These are phyloP conservation scores for Arxiozyma bovina DNA, from an alignment of 1,139 yeast species.

Conservation along the genomic window DNA sequence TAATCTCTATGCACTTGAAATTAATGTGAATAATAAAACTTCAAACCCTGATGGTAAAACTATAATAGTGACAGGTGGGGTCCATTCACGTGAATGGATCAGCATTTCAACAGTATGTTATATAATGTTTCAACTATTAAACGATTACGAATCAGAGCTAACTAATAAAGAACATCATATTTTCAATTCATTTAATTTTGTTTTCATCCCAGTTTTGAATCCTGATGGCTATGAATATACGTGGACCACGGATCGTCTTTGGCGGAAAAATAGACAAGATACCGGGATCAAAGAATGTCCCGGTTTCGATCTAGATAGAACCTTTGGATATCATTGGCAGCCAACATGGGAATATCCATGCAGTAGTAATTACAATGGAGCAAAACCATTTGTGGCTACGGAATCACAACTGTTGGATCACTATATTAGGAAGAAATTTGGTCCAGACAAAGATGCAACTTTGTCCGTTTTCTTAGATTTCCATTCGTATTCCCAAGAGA, in stretches of 20 bases:
- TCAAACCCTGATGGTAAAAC: slow-evolving; percentile 51
- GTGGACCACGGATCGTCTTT: slow-evolving; percentile 71
- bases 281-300: slow-evolving; percentile 58
- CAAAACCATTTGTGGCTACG: slow-evolving; percentile 62
- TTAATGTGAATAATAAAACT: slow-evolving; percentile 39
- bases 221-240: slow-evolving; percentile 87
- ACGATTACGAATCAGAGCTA: slow-evolving; percentile 40
- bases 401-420: slow-evolving; percentile 61
- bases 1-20: slow-evolving; percentile 55
- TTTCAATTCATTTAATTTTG: slow-evolving; percentile 51
- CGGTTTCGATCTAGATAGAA: slow-evolving; percentile 83
- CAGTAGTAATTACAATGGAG: slow-evolving; percentile 77
- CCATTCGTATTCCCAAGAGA: slow-evolving; percentile 79
- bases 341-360: slow-evolving; percentile 59
- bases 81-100: slow-evolving; percentile 90
- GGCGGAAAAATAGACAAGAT: slow-evolving; percentile 84
- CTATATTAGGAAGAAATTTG: slow-evolving; percentile 53
- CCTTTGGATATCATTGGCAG: slow-evolving; percentile 70
- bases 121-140: slow-evolving; percentile 47
- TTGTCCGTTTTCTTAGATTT: slow-evolving; percentile 72
- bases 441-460: slow-evolving; percentile 37
- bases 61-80: slow-evolving; percentile 71
- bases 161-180: slow-evolving; percentile 33
- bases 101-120: slow-evolving; percentile 64
- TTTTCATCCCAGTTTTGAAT: slow-evolving; percentile 73